Percentiles rank a stretch among this genome's conserved stretches.
These are phyloP conservation scores for Cairneyella variabilis DNA, from an alignment of 495 filamentous ascomycete genomes.

Conservation along the genomic window DNA sequence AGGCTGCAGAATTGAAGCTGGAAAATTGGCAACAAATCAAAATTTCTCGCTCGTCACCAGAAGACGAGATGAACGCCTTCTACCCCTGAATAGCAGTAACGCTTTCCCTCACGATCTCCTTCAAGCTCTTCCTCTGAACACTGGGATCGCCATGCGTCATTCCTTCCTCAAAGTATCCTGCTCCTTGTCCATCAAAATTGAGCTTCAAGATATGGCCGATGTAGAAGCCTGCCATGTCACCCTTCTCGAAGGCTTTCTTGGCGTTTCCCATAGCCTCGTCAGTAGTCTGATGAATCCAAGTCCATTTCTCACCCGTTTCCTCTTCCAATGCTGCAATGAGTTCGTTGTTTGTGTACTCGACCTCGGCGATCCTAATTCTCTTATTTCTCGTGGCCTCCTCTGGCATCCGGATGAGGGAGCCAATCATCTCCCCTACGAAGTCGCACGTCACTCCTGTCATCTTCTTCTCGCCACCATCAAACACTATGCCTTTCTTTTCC, in stretches of 20 bases:
- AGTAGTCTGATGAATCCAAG: no score
- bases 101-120: not conserved
- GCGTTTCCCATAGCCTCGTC: not conserved
- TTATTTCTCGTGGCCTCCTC: not conserved
- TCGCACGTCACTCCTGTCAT: not conserved
- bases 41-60: no score
- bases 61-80: no score
- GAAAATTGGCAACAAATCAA: no score
- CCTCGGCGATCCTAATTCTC: slow-evolving; percentile 1
- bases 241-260: not conserved
- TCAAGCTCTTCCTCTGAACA: not conserved
- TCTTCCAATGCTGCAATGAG: not conserved
- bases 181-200: slow-evolving; percentile 6
- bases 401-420: not conserved
- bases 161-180: slow-evolving; percentile 5
- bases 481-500: not conserved
- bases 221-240: not conserved
- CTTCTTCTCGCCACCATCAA: slow-evolving; percentile 1
- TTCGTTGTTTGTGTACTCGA: not conserved
- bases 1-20: no score
- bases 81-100: no score
- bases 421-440: not conserved
- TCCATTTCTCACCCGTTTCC: not conserved
- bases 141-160: not conserved
- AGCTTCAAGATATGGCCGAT: slow-evolving; percentile 1